Conservation (phyloP, 2,329 filamentous ascomycete species). For the Hypoxylon sp. region DNA sequence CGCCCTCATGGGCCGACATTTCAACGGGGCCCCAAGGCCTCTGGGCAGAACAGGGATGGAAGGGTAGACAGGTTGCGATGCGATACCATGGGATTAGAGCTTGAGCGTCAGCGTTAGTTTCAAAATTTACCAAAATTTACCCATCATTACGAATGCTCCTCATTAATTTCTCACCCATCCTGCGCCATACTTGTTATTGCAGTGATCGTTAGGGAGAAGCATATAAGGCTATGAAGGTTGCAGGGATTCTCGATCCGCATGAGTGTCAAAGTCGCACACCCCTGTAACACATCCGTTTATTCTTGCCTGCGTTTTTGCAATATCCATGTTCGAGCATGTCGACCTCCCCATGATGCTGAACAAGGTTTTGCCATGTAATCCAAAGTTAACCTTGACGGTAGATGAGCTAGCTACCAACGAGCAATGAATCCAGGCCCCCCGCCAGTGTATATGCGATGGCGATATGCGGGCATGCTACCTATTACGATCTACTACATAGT, state of each 20-base stretch:
- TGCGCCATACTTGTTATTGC: conserved; percentile 13
- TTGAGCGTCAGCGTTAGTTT: conserved; percentile 16
- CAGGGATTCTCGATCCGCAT: conserved; percentile 34
- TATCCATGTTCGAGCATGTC: conserved; percentile 8
- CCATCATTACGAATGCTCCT: background rate
- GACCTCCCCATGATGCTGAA: conserved; percentile 18
- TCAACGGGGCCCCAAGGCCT: conserved; percentile 24
- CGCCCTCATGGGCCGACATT: conserved; percentile 18
- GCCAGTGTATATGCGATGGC: conserved; percentile 5
- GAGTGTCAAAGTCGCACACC: conserved; percentile 30
- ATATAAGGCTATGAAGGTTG: conserved; percentile 22
- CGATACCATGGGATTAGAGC: conserved; percentile 28
- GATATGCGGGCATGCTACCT: conserved; percentile 1
- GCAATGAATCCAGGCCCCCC: conserved; percentile 7
- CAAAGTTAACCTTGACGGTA: conserved; percentile 20
- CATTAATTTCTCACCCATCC: conserved; percentile 1
- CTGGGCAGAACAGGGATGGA: conserved; percentile 11
- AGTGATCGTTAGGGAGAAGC: background rate
- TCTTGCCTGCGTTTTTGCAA: conserved; percentile 20
- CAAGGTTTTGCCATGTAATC: conserved; percentile 17
- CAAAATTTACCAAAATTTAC: conserved; percentile 13
- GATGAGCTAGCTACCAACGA: conserved; percentile 6
- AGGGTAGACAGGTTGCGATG: conserved; percentile 21
- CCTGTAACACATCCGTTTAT: conserved; percentile 43
- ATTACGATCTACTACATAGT: background rate